Evolutionary conservation across 805 yeast genomes (phyloP).

Genomic region (Henningerozyma blattae): DNA sequence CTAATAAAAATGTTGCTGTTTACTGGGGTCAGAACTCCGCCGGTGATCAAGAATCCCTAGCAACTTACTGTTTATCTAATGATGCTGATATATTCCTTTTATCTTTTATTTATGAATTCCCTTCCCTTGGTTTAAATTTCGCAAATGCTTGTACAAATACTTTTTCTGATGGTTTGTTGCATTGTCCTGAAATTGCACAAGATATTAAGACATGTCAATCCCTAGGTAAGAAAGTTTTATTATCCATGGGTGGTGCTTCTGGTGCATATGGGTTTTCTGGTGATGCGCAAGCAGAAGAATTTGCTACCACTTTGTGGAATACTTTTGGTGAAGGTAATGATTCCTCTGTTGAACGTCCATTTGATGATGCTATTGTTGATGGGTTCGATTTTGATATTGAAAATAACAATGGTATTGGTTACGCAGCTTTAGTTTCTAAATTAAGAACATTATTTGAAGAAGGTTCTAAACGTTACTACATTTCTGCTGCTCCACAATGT

Average conservation of each 20-base stretch:
- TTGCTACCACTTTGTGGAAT: conserved; percentile 50
- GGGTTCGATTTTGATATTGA: conserved; percentile 94
- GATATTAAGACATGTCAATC: conserved; percentile 70
- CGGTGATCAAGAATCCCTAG: conserved; percentile 36
- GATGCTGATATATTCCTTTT: conserved; percentile 61
- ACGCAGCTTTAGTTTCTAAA: conserved; percentile 44
- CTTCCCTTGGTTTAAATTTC: conserved; percentile 41
- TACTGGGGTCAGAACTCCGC: conserved; percentile 87
- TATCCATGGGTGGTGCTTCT: conserved; percentile 69
- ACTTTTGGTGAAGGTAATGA: conserved; percentile 45
- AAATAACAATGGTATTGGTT: conserved; percentile 49
- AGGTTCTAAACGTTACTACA: conserved; percentile 50
- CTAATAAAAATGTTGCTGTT: conserved; percentile 53
- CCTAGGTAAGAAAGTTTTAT: conserved; percentile 62
- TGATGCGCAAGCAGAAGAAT: conserved; percentile 61
- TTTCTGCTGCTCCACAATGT: conserved; percentile 92
- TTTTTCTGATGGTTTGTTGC: conserved; percentile 29
- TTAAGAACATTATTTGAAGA: conserved; percentile 40
- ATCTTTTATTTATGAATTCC: conserved; percentile 58
- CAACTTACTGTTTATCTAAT: conserved; percentile 53
- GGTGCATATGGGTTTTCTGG: conserved; percentile 77
- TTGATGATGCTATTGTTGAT: conserved; percentile 67
- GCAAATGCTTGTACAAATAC: conserved; percentile 37
- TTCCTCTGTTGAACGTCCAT: conserved; percentile 44
- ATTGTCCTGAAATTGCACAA: conserved; percentile 43